Evolutionary conservation across 2,329 filamentous ascomycete genomes (phyloP), one percentile per base, ranked within the genome.

Genomic region (Xylaria digitata): DNA sequence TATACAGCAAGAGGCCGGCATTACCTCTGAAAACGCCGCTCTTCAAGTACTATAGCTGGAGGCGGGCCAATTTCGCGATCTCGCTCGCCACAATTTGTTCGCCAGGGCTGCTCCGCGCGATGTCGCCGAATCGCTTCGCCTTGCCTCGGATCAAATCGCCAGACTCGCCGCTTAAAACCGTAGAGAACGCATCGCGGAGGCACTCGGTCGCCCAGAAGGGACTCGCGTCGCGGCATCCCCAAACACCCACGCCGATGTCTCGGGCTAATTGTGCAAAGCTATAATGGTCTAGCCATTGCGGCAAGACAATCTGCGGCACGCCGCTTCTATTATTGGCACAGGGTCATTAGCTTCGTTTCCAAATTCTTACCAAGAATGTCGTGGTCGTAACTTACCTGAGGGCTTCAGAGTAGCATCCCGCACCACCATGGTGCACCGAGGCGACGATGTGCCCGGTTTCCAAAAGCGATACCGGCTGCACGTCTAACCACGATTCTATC

Each of bases 381-480:
- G 37, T 37, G 17, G 42, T 13, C 3, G 37, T 58, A 26, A 56
- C 23, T 48, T 65, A 71, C 69, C 60, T 49, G 8, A 71, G 54
- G 15, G 70, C 66, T 55, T 72, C 69, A 17, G 62, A 59, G 23
- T 72, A 73, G 13, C 67, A 70, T 0, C 71, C 66, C 4, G 71
- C 45, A 6, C 71, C 70, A 1, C 71, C 71, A 37, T 73, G 69
- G 37, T 73, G 70, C 7, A 72, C 67, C 6, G 70, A 73, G 34
- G 63, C 64, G 17, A 69, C 55, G 37, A 72, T 66, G 45, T 73
- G 59, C 7, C 70, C 70, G 1, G 66, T 65, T 46, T 73, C 63
- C 19, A 72, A 13, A 15, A 72, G 56, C 3, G 70, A 34, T 6
- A 66, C 37, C 0, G 69, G 70, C 1, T 72, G 67, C 3, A 58